phyloP scores from a whole-genome alignment of 306 rosid species.

The Sicyos baderoa region DNA sequence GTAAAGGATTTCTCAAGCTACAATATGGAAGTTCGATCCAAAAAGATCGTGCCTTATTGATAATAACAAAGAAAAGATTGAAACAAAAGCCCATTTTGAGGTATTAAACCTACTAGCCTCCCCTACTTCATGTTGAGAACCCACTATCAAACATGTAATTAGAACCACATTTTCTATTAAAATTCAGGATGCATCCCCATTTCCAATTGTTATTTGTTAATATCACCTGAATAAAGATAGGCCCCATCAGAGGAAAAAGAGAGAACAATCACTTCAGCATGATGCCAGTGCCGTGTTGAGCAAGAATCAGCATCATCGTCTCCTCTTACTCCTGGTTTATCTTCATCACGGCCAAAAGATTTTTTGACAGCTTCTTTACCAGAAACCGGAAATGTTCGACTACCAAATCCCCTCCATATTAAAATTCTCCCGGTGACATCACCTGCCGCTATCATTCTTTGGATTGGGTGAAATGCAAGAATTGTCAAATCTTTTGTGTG shows the following conservation, averaged over 20 bases:
- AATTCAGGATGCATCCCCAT: background rate
- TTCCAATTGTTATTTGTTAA: conserved; percentile 5
- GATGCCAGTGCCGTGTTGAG: conserved; percentile 91
- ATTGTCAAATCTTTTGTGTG: conserved; percentile 55
- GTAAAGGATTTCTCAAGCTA: background rate
- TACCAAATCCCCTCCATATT: conserved; percentile 73
- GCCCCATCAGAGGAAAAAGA: conserved; percentile 83
- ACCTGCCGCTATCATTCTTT: conserved; percentile 82
- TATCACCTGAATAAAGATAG: conserved; percentile 68
- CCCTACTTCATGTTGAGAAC: background rate
- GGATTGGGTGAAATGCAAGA: conserved; percentile 73
- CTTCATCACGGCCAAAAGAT: conserved; percentile 32
- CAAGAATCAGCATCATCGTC: conserved; percentile 82
- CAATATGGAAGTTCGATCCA: background rate
- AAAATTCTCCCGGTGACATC: conserved; percentile 80
- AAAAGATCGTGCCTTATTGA: too few relatives aligned
- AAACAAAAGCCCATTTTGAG: background rate
- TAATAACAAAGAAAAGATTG: too few relatives aligned
- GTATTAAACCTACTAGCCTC: background rate
- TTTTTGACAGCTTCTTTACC: conserved; percentile 24
- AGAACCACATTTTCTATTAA: background rate
- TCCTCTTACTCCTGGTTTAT: conserved; percentile 66
- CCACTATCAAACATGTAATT: background rate
- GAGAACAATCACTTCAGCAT: conserved; percentile 48
- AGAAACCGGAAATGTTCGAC: conserved; percentile 30